phyloP scores from a whole-genome alignment of 495 filamentous ascomycete species.

The Daldinia concentrica region DNA sequence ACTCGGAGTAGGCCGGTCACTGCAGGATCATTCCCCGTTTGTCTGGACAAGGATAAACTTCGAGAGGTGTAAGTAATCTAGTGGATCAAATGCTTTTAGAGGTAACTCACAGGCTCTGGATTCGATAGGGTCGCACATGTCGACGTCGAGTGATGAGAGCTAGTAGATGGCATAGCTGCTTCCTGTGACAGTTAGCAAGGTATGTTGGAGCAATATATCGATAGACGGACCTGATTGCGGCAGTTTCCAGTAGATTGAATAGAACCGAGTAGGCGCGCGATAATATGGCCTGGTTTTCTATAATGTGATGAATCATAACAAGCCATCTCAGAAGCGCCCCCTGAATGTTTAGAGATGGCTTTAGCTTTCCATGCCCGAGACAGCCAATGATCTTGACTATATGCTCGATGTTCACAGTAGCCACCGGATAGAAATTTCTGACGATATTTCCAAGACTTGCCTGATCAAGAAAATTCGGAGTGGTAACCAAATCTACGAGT shows the following conservation, averaged over 20 bases:
- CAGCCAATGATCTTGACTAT: constrained; percentile 75
- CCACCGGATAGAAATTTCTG: constrained; percentile 78
- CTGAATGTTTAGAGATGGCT: constrained; percentile 76
- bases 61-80: constrained; percentile 32
- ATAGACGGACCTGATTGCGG: constrained; percentile 67
- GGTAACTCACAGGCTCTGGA: constrained; percentile 77
- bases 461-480: constrained; percentile 77
- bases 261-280: constrained; percentile 78
- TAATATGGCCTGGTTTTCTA: constrained; percentile 71
- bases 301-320: constrained; percentile 75
- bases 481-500: constrained; percentile 73
- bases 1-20: constrained; percentile 80
- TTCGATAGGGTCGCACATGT: constrained; percentile 85
- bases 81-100: neutral
- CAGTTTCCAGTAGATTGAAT: constrained; percentile 86
- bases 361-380: constrained; percentile 80
- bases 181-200: constrained; percentile 52
- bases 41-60: constrained; percentile 68
- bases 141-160: constrained; percentile 84
- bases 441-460: constrained; percentile 70
- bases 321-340: constrained; percentile 80
- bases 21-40: constrained; percentile 75
- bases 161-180: constrained; percentile 81
- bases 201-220: constrained; percentile 31
- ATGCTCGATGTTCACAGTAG: constrained; percentile 66